Conservation (phyloP, 2,329 filamentous ascomycete species). For the Fusarium napiforme region DNA sequence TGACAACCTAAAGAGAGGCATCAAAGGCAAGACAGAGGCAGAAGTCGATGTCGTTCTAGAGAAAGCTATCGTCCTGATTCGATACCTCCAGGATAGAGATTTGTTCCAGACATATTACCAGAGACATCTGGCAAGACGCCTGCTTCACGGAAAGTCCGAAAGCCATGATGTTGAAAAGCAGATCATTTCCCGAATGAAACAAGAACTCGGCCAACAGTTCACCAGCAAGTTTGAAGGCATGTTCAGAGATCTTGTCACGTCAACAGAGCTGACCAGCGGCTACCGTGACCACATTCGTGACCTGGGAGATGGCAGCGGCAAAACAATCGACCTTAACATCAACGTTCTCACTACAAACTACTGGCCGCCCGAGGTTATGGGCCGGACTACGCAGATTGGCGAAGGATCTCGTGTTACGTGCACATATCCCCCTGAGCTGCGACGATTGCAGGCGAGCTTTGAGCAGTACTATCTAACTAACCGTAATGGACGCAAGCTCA, state of each 20-base stretch:
- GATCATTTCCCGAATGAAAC: constrained; percentile 97
- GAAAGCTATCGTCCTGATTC: constrained; percentile 87
- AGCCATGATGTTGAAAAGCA: constrained; percentile 93
- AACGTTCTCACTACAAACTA: constrained; percentile 92
- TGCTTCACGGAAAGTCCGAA: constrained; percentile 89
- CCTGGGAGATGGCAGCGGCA: constrained; percentile 57
- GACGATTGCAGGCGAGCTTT: constrained; percentile 83
- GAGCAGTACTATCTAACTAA: constrained; percentile 88
- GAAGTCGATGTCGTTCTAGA: constrained; percentile 88
- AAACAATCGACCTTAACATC: constrained; percentile 79
- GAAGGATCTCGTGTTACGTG: constrained; percentile 60
- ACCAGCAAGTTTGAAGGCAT: constrained; percentile 94
- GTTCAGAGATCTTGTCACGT: constrained; percentile 96
- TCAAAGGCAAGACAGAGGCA: constrained; percentile 89
- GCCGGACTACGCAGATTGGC: constrained; percentile 64
- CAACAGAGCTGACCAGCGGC: constrained; percentile 80
- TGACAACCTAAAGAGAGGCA: constrained; percentile 92
- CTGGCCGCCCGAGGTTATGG: constrained; percentile 93
- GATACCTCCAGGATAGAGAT: constrained; percentile 92
- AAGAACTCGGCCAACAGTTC: constrained; percentile 94
- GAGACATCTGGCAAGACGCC: constrained; percentile 88
- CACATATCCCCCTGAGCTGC: constrained; percentile 80
- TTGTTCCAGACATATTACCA: constrained; percentile 98
- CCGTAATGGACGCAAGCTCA: constrained; percentile 87
- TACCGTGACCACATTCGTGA: constrained; percentile 76